Conservation (phyloP, 345 rosid species). For the Rubroshorea leprosula region DNA sequence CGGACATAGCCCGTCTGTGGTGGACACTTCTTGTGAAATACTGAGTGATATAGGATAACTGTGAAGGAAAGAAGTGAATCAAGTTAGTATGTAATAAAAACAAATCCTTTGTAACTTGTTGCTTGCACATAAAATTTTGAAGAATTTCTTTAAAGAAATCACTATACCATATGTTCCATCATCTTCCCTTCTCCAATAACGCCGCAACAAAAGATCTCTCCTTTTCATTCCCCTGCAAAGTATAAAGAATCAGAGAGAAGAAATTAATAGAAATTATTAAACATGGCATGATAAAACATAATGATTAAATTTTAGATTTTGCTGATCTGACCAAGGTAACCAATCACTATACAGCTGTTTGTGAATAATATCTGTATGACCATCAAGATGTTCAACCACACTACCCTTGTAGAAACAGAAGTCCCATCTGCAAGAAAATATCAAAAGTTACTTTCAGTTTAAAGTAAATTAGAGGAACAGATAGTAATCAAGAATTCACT, state of each 20-base stretch:
- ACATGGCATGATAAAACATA: not conserved
- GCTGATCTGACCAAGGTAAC: constrained; percentile 69
- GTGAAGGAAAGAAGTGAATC: constrained; percentile 24
- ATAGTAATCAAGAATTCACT: not conserved
- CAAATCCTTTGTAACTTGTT: constrained; percentile 1
- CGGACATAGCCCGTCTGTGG: constrained; percentile 74
- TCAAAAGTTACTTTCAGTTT: constrained; percentile 10
- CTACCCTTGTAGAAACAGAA: constrained; percentile 89
- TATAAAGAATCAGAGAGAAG: constrained; percentile 13
- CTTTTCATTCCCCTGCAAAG: constrained; percentile 74
- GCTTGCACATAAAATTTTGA: constrained; percentile 10
- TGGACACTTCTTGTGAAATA: constrained; percentile 84
- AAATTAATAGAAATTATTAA: constrained; percentile 13
- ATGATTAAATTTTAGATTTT: not conserved
- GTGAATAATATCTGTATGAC: constrained; percentile 90
- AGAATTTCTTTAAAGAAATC: constrained; percentile 12
- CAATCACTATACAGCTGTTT: constrained; percentile 77
- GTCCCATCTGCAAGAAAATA: constrained; percentile 73
- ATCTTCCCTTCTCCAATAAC: constrained; percentile 98
- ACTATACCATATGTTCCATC: constrained; percentile 92
- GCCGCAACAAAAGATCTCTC: constrained; percentile 75
- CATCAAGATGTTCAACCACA: constrained; percentile 90
- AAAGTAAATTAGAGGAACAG: not conserved
- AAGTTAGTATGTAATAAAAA: constrained; percentile 18
- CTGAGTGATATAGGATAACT: constrained; percentile 95